Evolutionary conservation across 202 grass and related monocot species (phyloP), one percentile per base, ranked within the genome.

Genomic region (Saccharum hybrid): DNA sequence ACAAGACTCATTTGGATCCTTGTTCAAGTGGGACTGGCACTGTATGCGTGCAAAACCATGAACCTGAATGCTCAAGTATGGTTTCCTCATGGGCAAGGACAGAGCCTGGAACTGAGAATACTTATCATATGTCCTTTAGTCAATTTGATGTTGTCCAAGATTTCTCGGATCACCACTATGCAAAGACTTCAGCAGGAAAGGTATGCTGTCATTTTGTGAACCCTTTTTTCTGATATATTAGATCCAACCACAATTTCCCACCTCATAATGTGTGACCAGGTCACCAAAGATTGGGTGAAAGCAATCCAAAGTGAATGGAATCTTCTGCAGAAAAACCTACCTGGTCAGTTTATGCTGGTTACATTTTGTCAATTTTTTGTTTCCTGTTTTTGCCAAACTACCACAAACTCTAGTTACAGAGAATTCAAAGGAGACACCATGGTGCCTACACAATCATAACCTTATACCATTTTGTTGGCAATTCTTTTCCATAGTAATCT

Each of bases 241-340:
- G 10, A 66, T 46, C 10, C n/a, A 60, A 28, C n/a, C 73, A n/a
- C 71, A 13, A 78, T 43, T 74, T 79, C 33, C 10, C 48, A 71
- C 26, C 46, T 85, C 19, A 28, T 46, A 60, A 75, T 80, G 26
- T 33, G 82, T 77, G 71, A 88, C 15, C 77, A 99, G 93, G 78
- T 88, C 34, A 79, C 78, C 49, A 99, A 96, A 83, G 93, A 92
- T 31, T 98, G 93, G 91, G 59, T 34, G 42, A 98, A 89, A 59
- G 78, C 72, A 74, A 74, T 98, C 60, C 96, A 98, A 64, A 87
- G 91, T 79, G 96, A 98, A 73, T 98, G 96, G 96, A 92, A 87
- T 69, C 74, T 96, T 77, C 85, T 98, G 22, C 85, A 96, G 80
- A 92, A 90, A 83, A 82, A 94, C 85, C 72, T 98, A 67, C 96